Base-by-base conservation (phyloP, 805 yeast species). In the Scheffersomyces amazonensis region DNA sequence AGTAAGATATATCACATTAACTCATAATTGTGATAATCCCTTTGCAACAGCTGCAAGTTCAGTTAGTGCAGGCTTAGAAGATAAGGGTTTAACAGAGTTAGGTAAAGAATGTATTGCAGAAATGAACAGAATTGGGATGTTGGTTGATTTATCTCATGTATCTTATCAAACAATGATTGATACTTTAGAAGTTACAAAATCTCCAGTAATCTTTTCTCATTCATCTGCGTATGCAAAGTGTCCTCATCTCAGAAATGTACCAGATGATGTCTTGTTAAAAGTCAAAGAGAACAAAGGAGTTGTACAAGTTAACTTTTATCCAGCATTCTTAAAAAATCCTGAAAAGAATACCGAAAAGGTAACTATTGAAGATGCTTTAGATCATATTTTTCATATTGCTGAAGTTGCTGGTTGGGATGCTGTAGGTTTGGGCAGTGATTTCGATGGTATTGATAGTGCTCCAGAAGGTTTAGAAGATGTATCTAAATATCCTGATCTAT, bases 21-120 rank as follows among this genome's bases (percentile, higher is more conserved):
- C 80, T 0, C 80, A 75, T 41, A 75, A 75, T 48, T 74, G 80
- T 54, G 79, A 75, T 44, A 76, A 76, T 43, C 79, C 80, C 4
- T 76, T 73, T 54, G 80, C 80, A 2, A 74, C 78, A 11, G 76
- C 80, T 10, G 79, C 80, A 6, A 62, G 73, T 4, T 63, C 76
- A 0, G 63, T 68, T 4, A 46, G 71, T 13, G 76, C 64, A 15
- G 79, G 79, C 1, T 56, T 60, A 29, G 62, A 58, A 6, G 80
- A 74, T 45, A 41, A 49, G 10, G 80, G 80, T 0, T 50, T 75
- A 35, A 57, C 74, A 15, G 54, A 54, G 0, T 66, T 43, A 39
- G 80, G 79, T 11, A 49, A 34, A 4, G 58, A 59, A 13, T 68
- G 75, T 43, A 52, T 73, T 28, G 50, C 46, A 31, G 79, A 75